Conservation (phyloP, 805 yeast genomes). For the Aciculoconidium aculeatum region DNA sequence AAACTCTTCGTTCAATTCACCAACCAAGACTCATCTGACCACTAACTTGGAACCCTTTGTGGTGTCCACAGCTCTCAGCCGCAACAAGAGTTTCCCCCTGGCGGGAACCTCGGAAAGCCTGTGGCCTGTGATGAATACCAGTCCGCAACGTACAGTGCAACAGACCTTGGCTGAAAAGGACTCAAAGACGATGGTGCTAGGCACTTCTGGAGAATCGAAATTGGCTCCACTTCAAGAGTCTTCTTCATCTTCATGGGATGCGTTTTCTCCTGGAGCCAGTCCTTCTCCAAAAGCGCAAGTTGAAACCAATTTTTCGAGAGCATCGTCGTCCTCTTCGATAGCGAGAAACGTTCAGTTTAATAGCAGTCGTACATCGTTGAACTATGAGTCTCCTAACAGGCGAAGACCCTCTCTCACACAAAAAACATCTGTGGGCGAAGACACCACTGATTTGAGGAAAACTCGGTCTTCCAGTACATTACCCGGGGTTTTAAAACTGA, state of each 20-base stretch:
- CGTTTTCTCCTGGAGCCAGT: constrained; percentile 2
- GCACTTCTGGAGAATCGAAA: constrained; percentile 3
- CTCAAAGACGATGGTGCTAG: too few species aligned
- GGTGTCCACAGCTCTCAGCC: too few species aligned
- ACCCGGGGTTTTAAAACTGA: constrained; percentile 3
- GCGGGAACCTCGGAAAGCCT: constrained; percentile 5
- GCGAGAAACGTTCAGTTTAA: constrained; percentile 24
- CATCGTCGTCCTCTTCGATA: constrained; percentile 17
- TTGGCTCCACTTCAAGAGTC: constrained; percentile 7
- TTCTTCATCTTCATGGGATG: constrained; percentile 2
- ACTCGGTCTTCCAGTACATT: constrained; percentile 15
- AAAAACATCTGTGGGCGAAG: constrained; percentile 7
- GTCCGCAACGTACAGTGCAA: constrained; percentile 2
- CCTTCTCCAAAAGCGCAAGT: constrained; percentile 1
- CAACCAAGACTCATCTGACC: constrained; percentile 4
- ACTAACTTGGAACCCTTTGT: too few species aligned
- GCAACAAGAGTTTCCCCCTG: constrained; percentile 14
- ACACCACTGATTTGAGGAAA: constrained; percentile 12
- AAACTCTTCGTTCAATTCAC: constrained; percentile 6
- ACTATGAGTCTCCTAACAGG: constrained; percentile 7
- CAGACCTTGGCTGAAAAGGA: constrained; percentile 5
- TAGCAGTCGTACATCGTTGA: constrained; percentile 16
- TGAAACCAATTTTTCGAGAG: constrained; percentile 2
- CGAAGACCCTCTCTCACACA: constrained; percentile 12
- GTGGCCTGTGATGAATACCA: constrained; percentile 5